Percentiles rank a stretch among this genome's conserved stretches.
These are phyloP conservation scores for Metschnikowia peoriensis DNA, from an alignment of 805 yeast genomes.

Conservation along the genomic window DNA sequence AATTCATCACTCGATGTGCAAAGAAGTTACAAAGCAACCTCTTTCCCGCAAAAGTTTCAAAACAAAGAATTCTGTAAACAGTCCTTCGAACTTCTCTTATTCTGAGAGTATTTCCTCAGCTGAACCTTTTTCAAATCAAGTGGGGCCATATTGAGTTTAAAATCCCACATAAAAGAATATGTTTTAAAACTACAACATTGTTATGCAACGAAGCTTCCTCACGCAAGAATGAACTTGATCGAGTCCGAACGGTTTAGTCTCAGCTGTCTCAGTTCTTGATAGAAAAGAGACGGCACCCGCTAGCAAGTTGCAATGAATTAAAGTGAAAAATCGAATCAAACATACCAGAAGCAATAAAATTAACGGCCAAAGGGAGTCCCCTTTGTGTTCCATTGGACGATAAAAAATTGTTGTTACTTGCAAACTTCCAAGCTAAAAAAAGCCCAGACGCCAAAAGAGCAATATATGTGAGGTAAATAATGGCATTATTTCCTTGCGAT, in stretches of 20 bases:
- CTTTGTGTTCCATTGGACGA: constrained; percentile 78
- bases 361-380: constrained; percentile 78
- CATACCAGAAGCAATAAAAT: constrained; percentile 89
- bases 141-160: background rate
- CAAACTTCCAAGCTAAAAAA: constrained; percentile 54
- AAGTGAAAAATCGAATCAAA: background rate
- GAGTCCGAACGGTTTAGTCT: constrained; percentile 76
- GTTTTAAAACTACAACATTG: constrained; percentile 1
- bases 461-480: constrained; percentile 40
- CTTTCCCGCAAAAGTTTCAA: too few species aligned
- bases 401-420: constrained; percentile 55
- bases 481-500: constrained; percentile 40
- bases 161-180: background rate
- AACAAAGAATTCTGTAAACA: too few species aligned
- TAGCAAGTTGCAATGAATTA: constrained; percentile 17
- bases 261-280: constrained; percentile 44
- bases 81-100: too few species aligned
- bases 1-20: too few species aligned
- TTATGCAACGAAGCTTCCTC: constrained; percentile 48
- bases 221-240: constrained; percentile 83
- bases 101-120: background rate
- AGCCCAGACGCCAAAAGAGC: constrained; percentile 41
- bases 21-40: too few species aligned
- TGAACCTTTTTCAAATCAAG: background rate
- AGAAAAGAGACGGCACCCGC: constrained; percentile 48